Evolutionary conservation across 495 filamentous ascomycete genomes (phyloP), one percentile per base, ranked within the genome.

Genomic region (Chaetomidium leptoderma): DNA sequence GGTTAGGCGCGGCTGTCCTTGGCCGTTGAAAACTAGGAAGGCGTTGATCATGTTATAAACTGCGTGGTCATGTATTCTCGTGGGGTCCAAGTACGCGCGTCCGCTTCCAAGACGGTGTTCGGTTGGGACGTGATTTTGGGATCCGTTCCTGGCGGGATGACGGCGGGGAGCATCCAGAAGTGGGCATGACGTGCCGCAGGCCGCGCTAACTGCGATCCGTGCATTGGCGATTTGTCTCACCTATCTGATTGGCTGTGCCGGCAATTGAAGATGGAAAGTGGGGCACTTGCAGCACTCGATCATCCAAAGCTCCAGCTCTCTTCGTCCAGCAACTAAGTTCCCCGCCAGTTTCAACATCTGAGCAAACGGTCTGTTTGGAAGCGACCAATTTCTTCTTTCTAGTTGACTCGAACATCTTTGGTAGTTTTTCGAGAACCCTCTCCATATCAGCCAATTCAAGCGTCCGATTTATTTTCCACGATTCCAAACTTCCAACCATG

Each of bases 21-120:
- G 88, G 72, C 96, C 96, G 71, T 99, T 99, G 81, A 99, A 99
- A 68, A 99, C 91, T 39, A 99, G 81, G 49, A 99, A 90, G 33
- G 93, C 93, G 81, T 97, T 99, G 75, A 99, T 97, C 93, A 99
- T 98, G 43, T 21, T 46, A 29, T 55, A 24, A n/a, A 21, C 11
- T 10, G 32, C 7, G 24, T 19, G n/a, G 16, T 23, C 52, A 36
- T 33, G 40, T 16, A 10, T 39, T 10, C 5, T 1, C 4, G 17
- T 21, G 9, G 11, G 26, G 50, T 5, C 1, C 5, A n/a, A n/a
- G n/a, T n/a, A n/a, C n/a, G n/a, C n/a, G n/a, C n/a, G n/a, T n/a
- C n/a, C n/a, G n/a, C n/a, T n/a, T n/a, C n/a, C n/a, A n/a, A n/a
- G n/a, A n/a, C n/a, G 19, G 33, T 27, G 27, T 17, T n/a, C 0